phyloP scores from a whole-genome alignment of 2,329 filamentous ascomycete species.

The Eutypa lata region DNA sequence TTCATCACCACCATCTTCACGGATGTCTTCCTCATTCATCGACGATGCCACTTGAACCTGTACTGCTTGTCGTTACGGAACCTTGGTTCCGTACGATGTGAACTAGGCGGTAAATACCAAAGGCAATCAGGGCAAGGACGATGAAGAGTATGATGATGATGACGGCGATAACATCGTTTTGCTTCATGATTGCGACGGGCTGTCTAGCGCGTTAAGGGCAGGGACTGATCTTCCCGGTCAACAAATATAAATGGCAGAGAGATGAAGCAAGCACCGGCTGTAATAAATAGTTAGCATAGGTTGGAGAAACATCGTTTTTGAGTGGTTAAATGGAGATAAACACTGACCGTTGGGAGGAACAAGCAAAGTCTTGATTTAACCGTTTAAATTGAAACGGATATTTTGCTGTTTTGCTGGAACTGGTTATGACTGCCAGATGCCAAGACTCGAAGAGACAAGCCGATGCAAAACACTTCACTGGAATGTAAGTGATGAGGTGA shows the following conservation, averaged over 20 bases:
- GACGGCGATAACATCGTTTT: constrained; percentile 66
- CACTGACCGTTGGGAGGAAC: too few relatives aligned
- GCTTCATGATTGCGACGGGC: constrained; percentile 48
- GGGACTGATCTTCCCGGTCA: not conserved
- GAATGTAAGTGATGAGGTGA: not conserved
- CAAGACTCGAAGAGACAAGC: too few relatives aligned
- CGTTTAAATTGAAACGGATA: too few relatives aligned
- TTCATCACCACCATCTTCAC: not conserved
- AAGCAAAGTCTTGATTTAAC: too few relatives aligned
- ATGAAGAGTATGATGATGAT: constrained; percentile 67
- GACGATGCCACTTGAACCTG: constrained; percentile 8
- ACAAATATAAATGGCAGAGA: not conserved
- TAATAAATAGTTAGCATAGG: too few relatives aligned
- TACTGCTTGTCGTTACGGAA: constrained; percentile 20
- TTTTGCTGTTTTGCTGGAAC: too few relatives aligned
- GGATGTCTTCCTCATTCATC: not conserved
- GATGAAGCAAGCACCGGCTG: not conserved
- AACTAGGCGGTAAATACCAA: constrained; percentile 62
- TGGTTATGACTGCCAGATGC: too few relatives aligned
- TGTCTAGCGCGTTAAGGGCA: not conserved
- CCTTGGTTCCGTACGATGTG: constrained; percentile 41
- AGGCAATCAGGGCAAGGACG: constrained; percentile 57
- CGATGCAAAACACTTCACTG: too few relatives aligned
- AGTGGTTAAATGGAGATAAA: too few relatives aligned
- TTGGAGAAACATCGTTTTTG: too few relatives aligned